Conservation (phyloP, 352 stramenopile species). For the Peronospora destructor region DNA sequence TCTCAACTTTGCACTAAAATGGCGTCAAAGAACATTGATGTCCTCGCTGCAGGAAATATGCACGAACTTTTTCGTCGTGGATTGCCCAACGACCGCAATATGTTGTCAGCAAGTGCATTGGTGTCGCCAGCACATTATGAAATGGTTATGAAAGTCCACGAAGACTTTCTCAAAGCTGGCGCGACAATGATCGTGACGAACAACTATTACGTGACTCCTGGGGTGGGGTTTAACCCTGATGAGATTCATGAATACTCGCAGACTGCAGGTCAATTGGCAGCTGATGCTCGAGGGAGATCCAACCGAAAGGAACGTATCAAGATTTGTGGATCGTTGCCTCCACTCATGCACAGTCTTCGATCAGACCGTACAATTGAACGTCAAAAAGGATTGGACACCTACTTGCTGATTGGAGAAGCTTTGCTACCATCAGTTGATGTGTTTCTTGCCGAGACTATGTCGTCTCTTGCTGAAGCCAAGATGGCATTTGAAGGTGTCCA, state of each 20-base stretch:
- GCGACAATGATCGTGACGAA: slow-evolving; percentile 81
- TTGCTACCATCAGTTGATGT: slow-evolving; percentile 73
- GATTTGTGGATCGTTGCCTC: slow-evolving; percentile 84
- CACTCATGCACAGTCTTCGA: slow-evolving; percentile 86
- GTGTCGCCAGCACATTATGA: slow-evolving; percentile 57
- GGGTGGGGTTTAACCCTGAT: slow-evolving; percentile 72
- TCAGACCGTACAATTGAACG: slow-evolving; percentile 80
- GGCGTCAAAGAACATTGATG: slow-evolving; percentile 28
- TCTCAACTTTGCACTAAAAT: slow-evolving; percentile 3
- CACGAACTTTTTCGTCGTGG: slow-evolving; percentile 85
- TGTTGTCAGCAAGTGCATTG: slow-evolving; percentile 83
- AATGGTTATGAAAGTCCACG: slow-evolving; percentile 59
- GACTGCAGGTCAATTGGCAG: slow-evolving; percentile 58
- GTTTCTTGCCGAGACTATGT: slow-evolving; percentile 88
- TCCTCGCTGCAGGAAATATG: slow-evolving; percentile 80
- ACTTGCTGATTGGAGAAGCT: slow-evolving; percentile 67
- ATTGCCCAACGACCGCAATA: slow-evolving; percentile 86
- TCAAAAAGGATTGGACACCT: slow-evolving; percentile 61
- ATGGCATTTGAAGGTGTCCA: slow-evolving; percentile 77
- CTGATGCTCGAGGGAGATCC: slow-evolving; percentile 31
- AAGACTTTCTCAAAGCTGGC: slow-evolving; percentile 71
- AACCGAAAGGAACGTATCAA: slow-evolving; percentile 28
- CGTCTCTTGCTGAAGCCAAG: slow-evolving; percentile 76
- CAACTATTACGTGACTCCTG: slow-evolving; percentile 85
- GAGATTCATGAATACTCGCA: slow-evolving; percentile 65